Base-by-base conservation (phyloP, 345 rosid species). In the Eutrema japonicum region DNA sequence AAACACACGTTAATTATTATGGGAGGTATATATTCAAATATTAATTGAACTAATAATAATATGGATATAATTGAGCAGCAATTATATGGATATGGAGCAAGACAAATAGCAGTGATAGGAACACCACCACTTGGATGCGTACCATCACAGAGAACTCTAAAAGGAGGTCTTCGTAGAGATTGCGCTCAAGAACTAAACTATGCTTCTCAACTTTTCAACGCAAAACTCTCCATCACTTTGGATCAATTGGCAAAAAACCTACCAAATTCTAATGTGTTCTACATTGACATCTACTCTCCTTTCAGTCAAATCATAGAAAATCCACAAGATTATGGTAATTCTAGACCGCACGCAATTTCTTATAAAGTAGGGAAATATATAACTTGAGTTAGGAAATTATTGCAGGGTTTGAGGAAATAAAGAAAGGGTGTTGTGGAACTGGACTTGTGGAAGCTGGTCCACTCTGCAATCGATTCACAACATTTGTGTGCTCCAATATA, bases 81-180 rank as follows among this genome's bases (percentile, higher is more conserved):
- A 29, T 79, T 89, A 0, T 68, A 82, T 49, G 75, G 62, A 47
- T 4, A 82, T 0, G 96, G 96, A 64, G 92, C 86, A 27, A 82
- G 86, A 61, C 87, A 79, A 30, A 82, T 88, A 10, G 88, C 68
- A 47, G 78, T 86, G 4, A 0, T 86, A 0, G 66, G 89, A 48
- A 18, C 80, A 70, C 86, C 89, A 3, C 87, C 88, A 33, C 48
- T 88, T 6, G 96, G 97, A 12, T 88, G 96, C 41, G 26, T 82
- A 46, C 92, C 96, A 30, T 64, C 80, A 3, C 90, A 85, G 43
- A 83, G 94, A 82, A 88, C 87, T 0, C 4, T 83, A 0, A 67
- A 60, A 2, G 92, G 96, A 54, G 88, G 96, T 45, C 9, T 55
- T 22, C 4, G 1, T 16, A 81, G 88, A 73, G 36, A 46, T 0